Conservation (phyloP, 805 yeast genomes). For the Maudiozyma barnettii region DNA sequence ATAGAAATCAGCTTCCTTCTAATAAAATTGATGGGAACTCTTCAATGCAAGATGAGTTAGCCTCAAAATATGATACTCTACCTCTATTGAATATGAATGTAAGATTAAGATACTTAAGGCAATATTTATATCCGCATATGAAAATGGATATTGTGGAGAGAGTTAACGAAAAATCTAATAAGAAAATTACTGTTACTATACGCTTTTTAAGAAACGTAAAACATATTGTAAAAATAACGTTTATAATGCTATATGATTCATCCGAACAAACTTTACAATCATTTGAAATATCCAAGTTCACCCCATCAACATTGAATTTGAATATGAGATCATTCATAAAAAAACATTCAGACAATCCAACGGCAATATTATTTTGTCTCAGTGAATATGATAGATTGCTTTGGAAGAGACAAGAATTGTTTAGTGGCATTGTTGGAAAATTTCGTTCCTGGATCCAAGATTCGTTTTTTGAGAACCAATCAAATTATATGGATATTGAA, state of each 20-base stretch:
- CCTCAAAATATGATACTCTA: constrained; percentile 19
- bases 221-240: not conserved
- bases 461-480: not conserved
- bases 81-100: constrained; percentile 20
- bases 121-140: constrained; percentile 12
- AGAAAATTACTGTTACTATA: not conserved
- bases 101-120: constrained; percentile 13
- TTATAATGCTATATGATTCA: not conserved
- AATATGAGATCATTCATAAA: not conserved
- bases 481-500: not conserved
- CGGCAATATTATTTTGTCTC: constrained; percentile 15
- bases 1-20: not conserved
- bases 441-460: constrained; percentile 1
- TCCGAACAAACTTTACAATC: not conserved
- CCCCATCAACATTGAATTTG: not conserved
- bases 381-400: constrained; percentile 18
- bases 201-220: not conserved
- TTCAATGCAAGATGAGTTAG: constrained; percentile 13
- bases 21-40: constrained; percentile 14
- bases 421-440: constrained; percentile 3
- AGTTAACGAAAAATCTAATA: not conserved
- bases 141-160: constrained; percentile 2
- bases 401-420: constrained; percentile 6
- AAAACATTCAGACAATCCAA: constrained; percentile 1
- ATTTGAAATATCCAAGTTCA: constrained; percentile 3